Evolutionary conservation across 768 basidiomycete species (phyloP), one percentile per base, ranked within the genome.

Genomic region (Termitomyces sp.): DNA sequence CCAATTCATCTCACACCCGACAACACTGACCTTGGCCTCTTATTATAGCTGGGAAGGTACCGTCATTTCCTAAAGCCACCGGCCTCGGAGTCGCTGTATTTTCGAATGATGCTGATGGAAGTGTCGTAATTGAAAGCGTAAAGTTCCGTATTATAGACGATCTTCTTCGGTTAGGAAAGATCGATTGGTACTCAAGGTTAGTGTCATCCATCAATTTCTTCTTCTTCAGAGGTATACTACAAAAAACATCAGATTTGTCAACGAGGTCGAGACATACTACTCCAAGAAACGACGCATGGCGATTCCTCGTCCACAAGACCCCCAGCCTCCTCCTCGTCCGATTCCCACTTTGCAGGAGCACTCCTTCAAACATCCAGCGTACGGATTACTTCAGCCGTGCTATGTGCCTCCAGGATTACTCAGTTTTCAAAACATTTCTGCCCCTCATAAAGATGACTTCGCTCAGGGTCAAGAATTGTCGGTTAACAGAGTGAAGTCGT

Each of bases 131-230:
- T 20, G 73, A 77, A 57, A 60, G 71, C 33, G 72, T 75, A 9
- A 76, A 76, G 48, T 76, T 68, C 64, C 64, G 72, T 13, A 72
- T 79, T n/a, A 66, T 68, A 6, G 76, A 79, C 24, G 70, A 75
- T 13, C 36, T 76, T 4, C 63, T 79, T 2, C 66, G 67, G 1
- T 57, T 77, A 27, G 58, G 69, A 22, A 58, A 67, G 20, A 64
- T 76, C 8, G 72, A 78, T 50, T 79, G 77, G 78, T 71, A 74
- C 48, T 61, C 67, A 7, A 69, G 76, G 74, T n/a, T 76, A 40
- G 33, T 62, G 20, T 36, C 10, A 7, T 36, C 34, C 4, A 18
- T 46, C 8, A 20, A 20, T 3, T 20, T 22, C 6, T 43, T 10
- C 2, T 20, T 22, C 6, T 43, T 10, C 12, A 24, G 20, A 22